A percentile compares a stretch with the other conserved stretches of the same genome.
Conservation (phyloP, 345 rosid species). For the Turnera subulata region DNA sequence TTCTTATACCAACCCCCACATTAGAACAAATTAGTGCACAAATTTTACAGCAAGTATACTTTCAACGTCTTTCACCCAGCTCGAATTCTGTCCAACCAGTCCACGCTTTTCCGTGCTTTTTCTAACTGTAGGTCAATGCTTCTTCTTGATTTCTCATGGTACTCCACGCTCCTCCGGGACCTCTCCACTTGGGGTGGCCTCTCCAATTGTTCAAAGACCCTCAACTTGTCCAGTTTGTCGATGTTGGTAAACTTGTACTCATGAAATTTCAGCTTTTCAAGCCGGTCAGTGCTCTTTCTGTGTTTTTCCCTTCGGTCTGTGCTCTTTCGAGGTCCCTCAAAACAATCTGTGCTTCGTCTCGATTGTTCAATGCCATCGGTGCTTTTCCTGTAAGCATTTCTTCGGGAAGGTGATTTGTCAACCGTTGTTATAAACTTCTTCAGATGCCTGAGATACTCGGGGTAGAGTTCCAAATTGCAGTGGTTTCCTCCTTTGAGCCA, state of each 20-base stretch:
- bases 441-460: constrained; percentile 83
- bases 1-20: constrained; percentile 3
- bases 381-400: constrained; percentile 63
- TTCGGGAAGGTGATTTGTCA: constrained; percentile 65
- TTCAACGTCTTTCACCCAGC: background rate
- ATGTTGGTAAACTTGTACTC: constrained; percentile 50
- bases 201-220: constrained; percentile 66
- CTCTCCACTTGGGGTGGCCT: constrained; percentile 82
- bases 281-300: constrained; percentile 56
- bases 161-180: constrained; percentile 90
- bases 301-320: constrained; percentile 65
- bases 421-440: constrained; percentile 78
- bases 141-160: constrained; percentile 66
- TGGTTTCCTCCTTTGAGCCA: constrained; percentile 94
- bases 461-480: constrained; percentile 77
- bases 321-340: constrained; percentile 72
- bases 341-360: constrained; percentile 54
- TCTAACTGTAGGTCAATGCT: constrained; percentile 69
- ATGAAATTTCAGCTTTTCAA: constrained; percentile 32
- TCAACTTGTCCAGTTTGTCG: constrained; percentile 36
- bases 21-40: constrained; percentile 5
- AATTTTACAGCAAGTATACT: constrained; percentile 11
- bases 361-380: constrained; percentile 50
- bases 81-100: constrained; percentile 30
- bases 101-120: constrained; percentile 79